A percentile compares a stretch with the other conserved stretches of the same genome.
Evolutionary conservation across 2,329 filamentous ascomycete species (phyloP).

Genomic region (Diaporthe destruens): DNA sequence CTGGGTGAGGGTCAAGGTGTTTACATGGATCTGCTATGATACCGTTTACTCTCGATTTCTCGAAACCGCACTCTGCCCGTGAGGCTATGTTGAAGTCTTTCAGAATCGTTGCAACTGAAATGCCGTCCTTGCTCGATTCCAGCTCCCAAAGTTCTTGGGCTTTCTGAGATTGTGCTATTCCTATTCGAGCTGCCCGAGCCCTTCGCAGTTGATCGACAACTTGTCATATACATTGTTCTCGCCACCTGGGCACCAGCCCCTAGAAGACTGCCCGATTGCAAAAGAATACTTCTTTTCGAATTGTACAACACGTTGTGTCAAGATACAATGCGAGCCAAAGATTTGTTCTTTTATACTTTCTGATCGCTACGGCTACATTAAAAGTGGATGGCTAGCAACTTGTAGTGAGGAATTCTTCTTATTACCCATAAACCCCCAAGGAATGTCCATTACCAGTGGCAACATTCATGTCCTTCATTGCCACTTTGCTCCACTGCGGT

Average conservation of each 20-base stretch:
- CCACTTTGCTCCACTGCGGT: slow-evolving; percentile 40
- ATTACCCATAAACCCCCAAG: neutral
- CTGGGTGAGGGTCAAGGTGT: too few relatives aligned
- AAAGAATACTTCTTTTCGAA: too few relatives aligned
- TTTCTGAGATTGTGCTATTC: neutral
- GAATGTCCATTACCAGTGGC: neutral
- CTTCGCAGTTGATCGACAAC: too few relatives aligned
- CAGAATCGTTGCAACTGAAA: neutral
- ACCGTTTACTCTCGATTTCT: neutral
- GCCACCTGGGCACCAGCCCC: too few relatives aligned
- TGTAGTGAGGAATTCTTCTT: too few relatives aligned
- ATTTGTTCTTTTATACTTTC: neutral
- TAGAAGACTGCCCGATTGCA: too few relatives aligned
- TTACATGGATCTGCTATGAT: neutral
- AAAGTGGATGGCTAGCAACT: neutral
- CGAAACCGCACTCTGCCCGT: neutral
- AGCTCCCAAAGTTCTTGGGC: neutral
- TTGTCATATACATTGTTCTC: neutral
- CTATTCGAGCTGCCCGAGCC: neutral
- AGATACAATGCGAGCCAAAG: neutral
- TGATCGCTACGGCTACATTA: too few relatives aligned
- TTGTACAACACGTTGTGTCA: too few relatives aligned
- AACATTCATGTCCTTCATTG: slow-evolving; percentile 43
- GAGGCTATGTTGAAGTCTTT: neutral
- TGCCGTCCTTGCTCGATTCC: neutral